A percentile compares a stretch with the other conserved stretches of the same genome.
Conservation (phyloP, 768 basidiomycete genomes). For the Neoboletus subvelutipes region DNA sequence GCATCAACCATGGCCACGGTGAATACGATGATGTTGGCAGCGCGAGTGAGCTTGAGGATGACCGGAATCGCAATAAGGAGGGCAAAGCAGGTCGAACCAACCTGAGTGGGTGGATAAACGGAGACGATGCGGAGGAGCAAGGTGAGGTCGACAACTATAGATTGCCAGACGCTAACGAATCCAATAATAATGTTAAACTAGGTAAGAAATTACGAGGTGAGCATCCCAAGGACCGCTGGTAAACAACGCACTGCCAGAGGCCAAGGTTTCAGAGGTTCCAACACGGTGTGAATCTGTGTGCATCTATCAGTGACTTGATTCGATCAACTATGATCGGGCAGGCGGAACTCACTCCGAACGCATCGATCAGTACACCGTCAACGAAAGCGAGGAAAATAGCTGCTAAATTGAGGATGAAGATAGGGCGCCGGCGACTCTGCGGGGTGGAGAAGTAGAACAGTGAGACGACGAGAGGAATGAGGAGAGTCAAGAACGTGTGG, state of each 20-base stretch:
- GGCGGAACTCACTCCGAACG: slow-evolving; percentile 6
- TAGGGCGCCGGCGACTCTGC: slow-evolving; percentile 14
- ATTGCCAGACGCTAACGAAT: slow-evolving; percentile 16
- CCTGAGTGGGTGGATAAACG: slow-evolving; percentile 17
- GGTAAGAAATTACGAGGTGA: neutral
- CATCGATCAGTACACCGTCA: slow-evolving; percentile 16
- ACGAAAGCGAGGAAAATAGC: slow-evolving; percentile 13
- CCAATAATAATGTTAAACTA: slow-evolving; percentile 20
- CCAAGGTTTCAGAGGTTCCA: slow-evolving; percentile 21
- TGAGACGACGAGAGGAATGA: slow-evolving; percentile 20
- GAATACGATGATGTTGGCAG: slow-evolving; percentile 24
- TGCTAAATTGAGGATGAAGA: slow-evolving; percentile 21
- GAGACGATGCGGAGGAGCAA: slow-evolving; percentile 24
- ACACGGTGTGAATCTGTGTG: slow-evolving; percentile 24
- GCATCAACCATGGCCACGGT: slow-evolving; percentile 15
- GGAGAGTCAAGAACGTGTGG: slow-evolving; percentile 21
- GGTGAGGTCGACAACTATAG: slow-evolving; percentile 24
- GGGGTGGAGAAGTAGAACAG: slow-evolving; percentile 25
- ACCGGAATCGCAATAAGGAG: slow-evolving; percentile 16
- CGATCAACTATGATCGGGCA: neutral
- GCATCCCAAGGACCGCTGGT: neutral
- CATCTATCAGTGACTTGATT: neutral
- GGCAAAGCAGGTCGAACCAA: slow-evolving; percentile 7
- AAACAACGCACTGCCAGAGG: slow-evolving; percentile 1
- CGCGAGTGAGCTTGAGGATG: slow-evolving; percentile 25